Conservation (phyloP, 768 basidiomycete species). For the Lactifluus subvellereus region DNA sequence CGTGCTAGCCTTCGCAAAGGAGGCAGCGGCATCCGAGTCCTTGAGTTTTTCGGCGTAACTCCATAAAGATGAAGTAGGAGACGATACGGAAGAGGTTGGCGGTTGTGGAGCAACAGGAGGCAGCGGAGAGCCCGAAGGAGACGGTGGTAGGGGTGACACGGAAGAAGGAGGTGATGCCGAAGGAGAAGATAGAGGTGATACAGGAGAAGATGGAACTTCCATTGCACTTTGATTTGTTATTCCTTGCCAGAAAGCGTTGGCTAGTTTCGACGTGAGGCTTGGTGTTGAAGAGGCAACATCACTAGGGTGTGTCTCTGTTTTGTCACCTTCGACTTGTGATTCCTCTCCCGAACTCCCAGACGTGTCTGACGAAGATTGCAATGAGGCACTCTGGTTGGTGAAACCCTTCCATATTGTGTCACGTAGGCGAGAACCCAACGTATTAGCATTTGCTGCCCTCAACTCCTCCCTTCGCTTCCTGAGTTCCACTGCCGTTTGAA, state of each 20-base stretch:
- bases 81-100: conserved; percentile 20
- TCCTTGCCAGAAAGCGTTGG: conserved; percentile 67
- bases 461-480: conserved; percentile 42
- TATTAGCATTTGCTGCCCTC: conserved; percentile 31
- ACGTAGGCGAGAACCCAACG: conserved; percentile 52
- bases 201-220: conserved; percentile 50
- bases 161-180: conserved; percentile 33
- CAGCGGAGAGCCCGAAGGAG: conserved; percentile 23
- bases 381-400: conserved; percentile 44
- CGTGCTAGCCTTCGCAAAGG: conserved; percentile 64
- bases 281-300: conserved; percentile 17
- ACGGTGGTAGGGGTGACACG: conserved; percentile 28
- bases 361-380: conserved; percentile 33
- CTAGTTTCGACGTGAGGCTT: conserved; percentile 47
- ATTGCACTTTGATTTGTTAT: conserved; percentile 71
- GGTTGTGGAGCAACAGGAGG: conserved; percentile 26
- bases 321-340: conserved; percentile 37
- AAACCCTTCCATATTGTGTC: conserved; percentile 66
- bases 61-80: conserved; percentile 41
- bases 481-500: conserved; percentile 65
- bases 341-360: conserved; percentile 29
- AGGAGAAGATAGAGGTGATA: conserved; percentile 31
- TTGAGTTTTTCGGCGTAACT: conserved; percentile 67
- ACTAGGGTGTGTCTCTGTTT: conserved; percentile 37
- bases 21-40: conserved; percentile 66